These are phyloP conservation scores for Phellinidium pouzarii DNA, from an alignment of 1,284 basidiomycete species.

Conservation along the genomic window DNA sequence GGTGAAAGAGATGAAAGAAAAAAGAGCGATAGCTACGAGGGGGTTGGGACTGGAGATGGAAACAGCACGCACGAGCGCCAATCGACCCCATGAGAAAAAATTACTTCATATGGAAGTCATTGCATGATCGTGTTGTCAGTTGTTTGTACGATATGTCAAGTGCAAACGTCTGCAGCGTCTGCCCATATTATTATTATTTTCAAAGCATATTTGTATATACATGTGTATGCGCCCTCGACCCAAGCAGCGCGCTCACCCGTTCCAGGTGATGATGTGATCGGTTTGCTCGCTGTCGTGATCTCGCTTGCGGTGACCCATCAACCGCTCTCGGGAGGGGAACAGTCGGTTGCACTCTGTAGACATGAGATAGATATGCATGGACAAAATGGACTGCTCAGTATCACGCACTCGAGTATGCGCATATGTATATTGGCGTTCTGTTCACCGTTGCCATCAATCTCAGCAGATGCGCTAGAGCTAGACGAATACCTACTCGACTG, in stretches of 20 bases:
- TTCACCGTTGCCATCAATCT: background rate
- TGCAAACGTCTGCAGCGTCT: background rate
- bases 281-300: conserved; percentile 61
- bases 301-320: conserved; percentile 65
- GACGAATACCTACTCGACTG: conserved; percentile 39
- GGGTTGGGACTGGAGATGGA: conserved; percentile 11
- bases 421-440: conserved; percentile 64
- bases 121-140: no score
- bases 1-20: conserved; percentile 9
- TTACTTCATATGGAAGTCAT: background rate
- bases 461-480: background rate
- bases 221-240: background rate
- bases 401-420: conserved; percentile 45
- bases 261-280: conserved; percentile 64
- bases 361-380: conserved; percentile 12
- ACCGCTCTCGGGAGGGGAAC: conserved; percentile 60
- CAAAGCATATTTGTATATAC: background rate
- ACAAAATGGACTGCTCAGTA: conserved; percentile 24
- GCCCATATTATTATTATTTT: no score
- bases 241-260: conserved; percentile 1
- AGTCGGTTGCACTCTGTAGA: conserved; percentile 58
- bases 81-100: background rate
- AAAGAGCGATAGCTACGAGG: conserved; percentile 4
- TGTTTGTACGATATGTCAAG: background rate
- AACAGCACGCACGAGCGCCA: background rate